These are phyloP conservation scores for Coprinopsis sp. DNA, from an alignment of 768 basidiomycete species.

Conservation along the genomic window DNA sequence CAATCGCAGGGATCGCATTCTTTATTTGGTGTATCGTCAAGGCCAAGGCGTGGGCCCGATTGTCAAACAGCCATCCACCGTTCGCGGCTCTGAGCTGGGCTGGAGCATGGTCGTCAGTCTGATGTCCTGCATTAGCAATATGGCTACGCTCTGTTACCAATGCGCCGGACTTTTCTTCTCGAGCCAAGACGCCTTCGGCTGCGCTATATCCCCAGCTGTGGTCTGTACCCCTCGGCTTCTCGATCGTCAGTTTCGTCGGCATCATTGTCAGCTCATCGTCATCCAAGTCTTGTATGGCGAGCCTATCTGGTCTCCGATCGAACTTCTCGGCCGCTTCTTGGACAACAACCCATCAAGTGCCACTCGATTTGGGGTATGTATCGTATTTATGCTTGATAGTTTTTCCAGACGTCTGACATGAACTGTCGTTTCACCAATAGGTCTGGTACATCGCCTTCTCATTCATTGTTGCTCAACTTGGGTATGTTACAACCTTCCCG, in stretches of 20 bases:
- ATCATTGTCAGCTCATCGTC: slow-evolving; percentile 81
- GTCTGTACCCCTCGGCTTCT: slow-evolving; percentile 68
- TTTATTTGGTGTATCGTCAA: slow-evolving; percentile 77
- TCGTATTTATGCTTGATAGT: background rate
- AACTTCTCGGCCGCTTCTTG: slow-evolving; percentile 63
- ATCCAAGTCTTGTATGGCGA: slow-evolving; percentile 69
- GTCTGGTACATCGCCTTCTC: slow-evolving; percentile 77
- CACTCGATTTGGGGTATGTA: slow-evolving; percentile 60
- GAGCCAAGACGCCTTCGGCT: slow-evolving; percentile 49
- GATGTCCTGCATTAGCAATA: slow-evolving; percentile 78
- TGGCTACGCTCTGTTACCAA: slow-evolving; percentile 67
- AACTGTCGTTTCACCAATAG: slow-evolving; percentile 20
- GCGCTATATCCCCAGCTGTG: slow-evolving; percentile 65
- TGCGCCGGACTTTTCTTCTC: slow-evolving; percentile 74
- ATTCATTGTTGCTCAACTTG: slow-evolving; percentile 69
- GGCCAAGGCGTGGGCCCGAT: slow-evolving; percentile 73
- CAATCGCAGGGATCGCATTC: slow-evolving; percentile 64
- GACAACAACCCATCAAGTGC: slow-evolving; percentile 57
- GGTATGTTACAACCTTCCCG: slow-evolving; percentile 5
- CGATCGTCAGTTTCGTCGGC: slow-evolving; percentile 71
- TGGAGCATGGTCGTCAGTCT: slow-evolving; percentile 74
- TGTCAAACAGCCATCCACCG: slow-evolving; percentile 54
- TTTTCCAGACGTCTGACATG: slow-evolving; percentile 1
- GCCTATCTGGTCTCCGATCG: slow-evolving; percentile 76
- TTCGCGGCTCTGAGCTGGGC: slow-evolving; percentile 63